Evolutionary conservation across 176 grass and related monocot species (phyloP).

Genomic region (Aegilops umbellulata): DNA sequence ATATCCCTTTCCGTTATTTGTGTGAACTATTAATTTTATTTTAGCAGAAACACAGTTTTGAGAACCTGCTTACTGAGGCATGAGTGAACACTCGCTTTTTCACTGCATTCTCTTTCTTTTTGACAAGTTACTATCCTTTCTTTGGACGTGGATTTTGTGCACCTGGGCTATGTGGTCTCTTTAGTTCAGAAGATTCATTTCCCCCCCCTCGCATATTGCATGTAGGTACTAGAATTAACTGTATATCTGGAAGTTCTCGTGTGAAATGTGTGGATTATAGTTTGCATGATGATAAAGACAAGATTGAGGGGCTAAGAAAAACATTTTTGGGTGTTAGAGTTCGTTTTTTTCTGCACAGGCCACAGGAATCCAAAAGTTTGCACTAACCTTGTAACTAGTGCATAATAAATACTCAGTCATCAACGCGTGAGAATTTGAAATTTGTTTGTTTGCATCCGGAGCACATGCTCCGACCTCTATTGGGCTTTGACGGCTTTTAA

Average conservation of each 20-base stretch:
- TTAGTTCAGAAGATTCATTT: background rate
- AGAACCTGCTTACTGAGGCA: slow-evolving; percentile 3
- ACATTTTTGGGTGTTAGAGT: background rate
- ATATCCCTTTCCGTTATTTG: background rate
- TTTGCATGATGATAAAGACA: background rate
- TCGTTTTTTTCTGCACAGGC: background rate
- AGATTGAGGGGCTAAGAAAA: background rate
- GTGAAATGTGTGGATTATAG: background rate
- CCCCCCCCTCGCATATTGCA: background rate
- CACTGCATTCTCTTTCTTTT: background rate
- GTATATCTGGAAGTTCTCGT: background rate
- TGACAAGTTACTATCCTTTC: background rate
- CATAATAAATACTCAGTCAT: background rate
- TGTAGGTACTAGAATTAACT: background rate
- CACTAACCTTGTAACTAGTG: background rate
- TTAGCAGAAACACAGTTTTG: background rate
- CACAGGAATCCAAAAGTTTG: background rate
- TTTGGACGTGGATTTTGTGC: background rate
- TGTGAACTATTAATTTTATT: background rate
- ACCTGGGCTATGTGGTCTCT: background rate
- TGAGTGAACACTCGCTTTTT: background rate
- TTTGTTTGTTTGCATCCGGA: background rate
- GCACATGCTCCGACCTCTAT: background rate
- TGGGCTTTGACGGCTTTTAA: background rate
- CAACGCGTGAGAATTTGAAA: background rate